Conservation (phyloP, 176 grass and related monocot genomes). For the Triticum turgidum region DNA sequence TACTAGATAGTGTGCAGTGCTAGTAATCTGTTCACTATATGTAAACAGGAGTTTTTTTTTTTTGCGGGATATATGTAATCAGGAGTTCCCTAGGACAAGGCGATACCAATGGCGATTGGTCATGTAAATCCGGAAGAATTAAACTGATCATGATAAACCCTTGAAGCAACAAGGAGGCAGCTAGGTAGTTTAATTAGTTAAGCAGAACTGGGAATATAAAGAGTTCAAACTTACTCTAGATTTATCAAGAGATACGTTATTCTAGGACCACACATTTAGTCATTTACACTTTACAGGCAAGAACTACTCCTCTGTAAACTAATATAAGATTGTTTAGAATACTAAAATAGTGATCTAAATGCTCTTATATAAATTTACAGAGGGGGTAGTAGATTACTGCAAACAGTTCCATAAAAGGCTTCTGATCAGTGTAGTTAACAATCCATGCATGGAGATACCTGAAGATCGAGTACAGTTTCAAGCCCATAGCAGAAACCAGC, state of each 20-base stretch:
- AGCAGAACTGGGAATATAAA: not conserved
- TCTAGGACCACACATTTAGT: not conserved
- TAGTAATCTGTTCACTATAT: not conserved
- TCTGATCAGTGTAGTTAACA: conserved; percentile 2
- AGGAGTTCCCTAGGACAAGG: not conserved
- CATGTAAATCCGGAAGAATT: not conserved
- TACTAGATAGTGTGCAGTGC: not conserved
- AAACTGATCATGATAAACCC: not conserved
- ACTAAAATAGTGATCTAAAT: too few species aligned
- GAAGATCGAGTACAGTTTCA: conserved; percentile 22
- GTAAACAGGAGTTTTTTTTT: not conserved
- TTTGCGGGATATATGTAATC: not conserved
- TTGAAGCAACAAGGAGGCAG: not conserved
- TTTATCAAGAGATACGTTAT: not conserved
- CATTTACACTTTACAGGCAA: conserved; percentile 17
- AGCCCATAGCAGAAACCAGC: not conserved
- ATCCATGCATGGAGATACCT: conserved; percentile 18
- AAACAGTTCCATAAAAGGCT: conserved; percentile 23
- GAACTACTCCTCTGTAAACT: not conserved
- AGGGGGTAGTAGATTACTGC: not conserved
- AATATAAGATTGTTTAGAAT: too few species aligned
- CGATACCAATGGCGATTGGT: not conserved
- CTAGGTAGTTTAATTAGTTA: not conserved
- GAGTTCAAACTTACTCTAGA: not conserved
- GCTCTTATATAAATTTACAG: too few species aligned